Percentiles rank a stretch among this genome's conserved stretches.
Evolutionary conservation across 83 land plant genomes (phyloP).

Genomic region (Diphasiastrum complanatum): DNA sequence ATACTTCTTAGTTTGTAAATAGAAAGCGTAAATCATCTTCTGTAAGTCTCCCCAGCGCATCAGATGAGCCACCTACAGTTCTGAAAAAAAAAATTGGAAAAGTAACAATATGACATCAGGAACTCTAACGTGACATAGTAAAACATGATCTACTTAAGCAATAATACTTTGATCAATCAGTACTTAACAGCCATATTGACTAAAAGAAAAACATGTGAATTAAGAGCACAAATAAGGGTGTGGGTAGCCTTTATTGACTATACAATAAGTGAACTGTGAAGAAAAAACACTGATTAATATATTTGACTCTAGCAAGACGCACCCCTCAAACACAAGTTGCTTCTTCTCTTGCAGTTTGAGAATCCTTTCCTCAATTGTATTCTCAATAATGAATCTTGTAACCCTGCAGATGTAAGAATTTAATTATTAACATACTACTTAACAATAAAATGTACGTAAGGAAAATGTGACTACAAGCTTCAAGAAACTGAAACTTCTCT

Average conservation of each 20-base stretch:
- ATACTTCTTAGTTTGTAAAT: constrained; percentile 30
- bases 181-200: background rate
- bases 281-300: background rate
- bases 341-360: constrained; percentile 83
- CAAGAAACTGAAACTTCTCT: too few species aligned
- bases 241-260: background rate
- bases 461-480: too few species aligned
- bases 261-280: background rate
- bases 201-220: background rate
- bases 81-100: constrained; percentile 28
- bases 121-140: too few species aligned
- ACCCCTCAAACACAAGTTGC: constrained; percentile 91
- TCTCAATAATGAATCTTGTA: constrained; percentile 69
- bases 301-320: constrained; percentile 4
- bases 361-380: constrained; percentile 85
- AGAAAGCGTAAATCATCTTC: constrained; percentile 67
- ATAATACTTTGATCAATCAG: background rate
- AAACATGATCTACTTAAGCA: too few species aligned
- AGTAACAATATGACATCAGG: too few species aligned
- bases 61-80: constrained; percentile 77
- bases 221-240: background rate
- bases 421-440: background rate
- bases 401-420: constrained; percentile 32
- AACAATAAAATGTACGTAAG: too few species aligned
- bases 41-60: constrained; percentile 76